Evolutionary conservation across 2,329 filamentous ascomycete species (phyloP).

Genomic region (Phaeophleospora eucalypticola): DNA sequence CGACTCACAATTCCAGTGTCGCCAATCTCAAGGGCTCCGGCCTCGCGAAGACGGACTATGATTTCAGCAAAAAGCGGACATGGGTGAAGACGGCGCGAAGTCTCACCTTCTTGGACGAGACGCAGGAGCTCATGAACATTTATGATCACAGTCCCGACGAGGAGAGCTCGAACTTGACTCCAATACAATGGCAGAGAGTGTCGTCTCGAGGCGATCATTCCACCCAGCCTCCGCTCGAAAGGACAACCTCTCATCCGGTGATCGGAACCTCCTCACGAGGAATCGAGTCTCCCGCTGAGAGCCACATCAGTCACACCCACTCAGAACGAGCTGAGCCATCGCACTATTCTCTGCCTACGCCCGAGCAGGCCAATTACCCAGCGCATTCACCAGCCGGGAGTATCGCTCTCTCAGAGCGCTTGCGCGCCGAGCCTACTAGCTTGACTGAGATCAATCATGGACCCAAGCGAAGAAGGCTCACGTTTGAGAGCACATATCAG

Average conservation of each 20-base stretch:
- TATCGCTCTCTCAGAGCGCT: slow-evolving; percentile 6
- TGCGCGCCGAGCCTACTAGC: not conserved
- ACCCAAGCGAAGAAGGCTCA: slow-evolving; percentile 17
- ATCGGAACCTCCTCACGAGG: not conserved
- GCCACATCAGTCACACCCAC: too few relatives aligned
- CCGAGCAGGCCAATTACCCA: not conserved
- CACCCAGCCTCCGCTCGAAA: not conserved
- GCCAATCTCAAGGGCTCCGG: slow-evolving; percentile 24
- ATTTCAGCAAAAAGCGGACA: slow-evolving; percentile 29
- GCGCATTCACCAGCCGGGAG: slow-evolving; percentile 3
- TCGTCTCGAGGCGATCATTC: not conserved
- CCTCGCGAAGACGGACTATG: slow-evolving; percentile 29
- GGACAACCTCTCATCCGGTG: not conserved
- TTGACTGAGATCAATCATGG: not conserved
- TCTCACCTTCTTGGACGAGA: slow-evolving; percentile 33
- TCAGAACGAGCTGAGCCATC: too few relatives aligned
- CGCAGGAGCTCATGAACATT: slow-evolving; percentile 31
- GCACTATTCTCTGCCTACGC: too few relatives aligned
- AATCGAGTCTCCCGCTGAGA: not conserved
- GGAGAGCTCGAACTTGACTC: slow-evolving; percentile 12
- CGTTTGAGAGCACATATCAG: slow-evolving; percentile 18
- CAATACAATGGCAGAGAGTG: slow-evolving; percentile 7
- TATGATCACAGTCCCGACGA: slow-evolving; percentile 29
- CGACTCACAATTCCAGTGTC: slow-evolving; percentile 19
- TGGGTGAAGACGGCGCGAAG: slow-evolving; percentile 30